Evolutionary conservation across 2,329 filamentous ascomycete genomes (phyloP).

Genomic region (Colletotrichum sp.): DNA sequence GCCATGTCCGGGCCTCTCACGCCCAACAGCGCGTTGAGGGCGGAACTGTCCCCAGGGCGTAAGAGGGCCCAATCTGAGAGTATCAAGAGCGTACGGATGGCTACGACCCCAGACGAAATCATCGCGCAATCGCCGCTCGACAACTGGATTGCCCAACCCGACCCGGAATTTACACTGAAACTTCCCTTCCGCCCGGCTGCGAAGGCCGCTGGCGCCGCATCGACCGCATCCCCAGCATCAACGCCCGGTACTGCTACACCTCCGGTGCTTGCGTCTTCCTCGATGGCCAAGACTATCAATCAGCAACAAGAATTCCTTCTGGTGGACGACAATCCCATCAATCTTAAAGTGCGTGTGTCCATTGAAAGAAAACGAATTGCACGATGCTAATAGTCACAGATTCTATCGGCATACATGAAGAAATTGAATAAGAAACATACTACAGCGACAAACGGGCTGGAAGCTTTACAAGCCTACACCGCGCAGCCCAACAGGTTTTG

Average conservation of each 20-base stretch:
- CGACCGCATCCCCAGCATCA: background rate
- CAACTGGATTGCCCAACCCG: background rate
- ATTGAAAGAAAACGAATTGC: background rate
- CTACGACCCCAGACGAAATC: background rate
- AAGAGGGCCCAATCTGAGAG: slow-evolving; percentile 13
- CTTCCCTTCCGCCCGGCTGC: slow-evolving; percentile 9
- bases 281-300: background rate
- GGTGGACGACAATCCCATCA: slow-evolving; percentile 41
- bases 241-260: background rate
- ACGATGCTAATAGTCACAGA: slow-evolving; percentile 18
- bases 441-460: slow-evolving; percentile 46
- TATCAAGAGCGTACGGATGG: background rate
- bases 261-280: background rate
- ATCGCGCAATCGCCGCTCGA: background rate
- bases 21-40: background rate
- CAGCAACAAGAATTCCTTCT: slow-evolving; percentile 28
- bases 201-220: background rate
- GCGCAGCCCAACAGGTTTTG: slow-evolving; percentile 7
- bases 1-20: background rate
- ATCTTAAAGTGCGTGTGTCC: slow-evolving; percentile 27
- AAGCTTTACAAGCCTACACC: slow-evolving; percentile 39
- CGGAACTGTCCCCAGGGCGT: background rate
- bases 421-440: slow-evolving; percentile 39
- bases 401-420: slow-evolving; percentile 39
- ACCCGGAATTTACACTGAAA: slow-evolving; percentile 9